Conservation (phyloP, 805 yeast species). For the Schwanniomyces polymorphus region DNA sequence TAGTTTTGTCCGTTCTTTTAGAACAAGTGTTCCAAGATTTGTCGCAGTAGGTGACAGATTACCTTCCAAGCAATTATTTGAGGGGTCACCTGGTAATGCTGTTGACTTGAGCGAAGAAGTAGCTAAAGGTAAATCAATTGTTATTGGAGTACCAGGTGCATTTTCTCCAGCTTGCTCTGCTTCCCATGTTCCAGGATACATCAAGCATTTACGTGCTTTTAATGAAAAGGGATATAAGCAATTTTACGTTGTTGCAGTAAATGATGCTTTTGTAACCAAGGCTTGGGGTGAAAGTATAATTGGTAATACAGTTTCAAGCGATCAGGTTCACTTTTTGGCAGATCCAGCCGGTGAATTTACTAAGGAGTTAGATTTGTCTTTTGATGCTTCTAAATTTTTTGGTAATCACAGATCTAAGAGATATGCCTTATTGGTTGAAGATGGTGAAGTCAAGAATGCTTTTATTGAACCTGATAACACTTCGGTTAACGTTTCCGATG, state of each 20-base stretch:
- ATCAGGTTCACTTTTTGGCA: conserved; percentile 60
- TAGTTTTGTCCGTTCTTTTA: conserved; percentile 16
- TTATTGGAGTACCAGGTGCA: conserved; percentile 57
- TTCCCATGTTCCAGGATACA: conserved; percentile 72
- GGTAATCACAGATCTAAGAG: conserved; percentile 77
- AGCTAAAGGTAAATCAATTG: conserved; percentile 31
- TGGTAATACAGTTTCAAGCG: conserved; percentile 17
- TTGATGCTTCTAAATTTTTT: conserved; percentile 75
- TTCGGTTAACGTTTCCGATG: conserved; percentile 57
- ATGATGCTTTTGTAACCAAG: conserved; percentile 81
- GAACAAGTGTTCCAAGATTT: conserved; percentile 15
- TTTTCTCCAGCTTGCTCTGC: conserved; percentile 80
- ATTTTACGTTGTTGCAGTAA: conserved; percentile 72
- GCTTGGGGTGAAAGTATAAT: conserved; percentile 65
- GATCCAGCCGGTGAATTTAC: conserved; percentile 80
- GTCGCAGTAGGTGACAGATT: conserved; percentile 60
- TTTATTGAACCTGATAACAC: conserved; percentile 83
- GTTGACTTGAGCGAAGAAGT: conserved; percentile 54
- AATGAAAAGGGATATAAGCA: conserved; percentile 63
- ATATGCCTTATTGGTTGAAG: conserved; percentile 71
- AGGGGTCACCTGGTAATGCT: conserved; percentile 64
- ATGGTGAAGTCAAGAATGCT: conserved; percentile 66
- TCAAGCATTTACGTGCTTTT: conserved; percentile 51
- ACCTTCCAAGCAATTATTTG: conserved; percentile 57
- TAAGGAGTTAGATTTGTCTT: conserved; percentile 59